phyloP scores from a whole-genome alignment of 2,329 filamentous ascomycete genomes.

The Verticillium klebahnii region DNA sequence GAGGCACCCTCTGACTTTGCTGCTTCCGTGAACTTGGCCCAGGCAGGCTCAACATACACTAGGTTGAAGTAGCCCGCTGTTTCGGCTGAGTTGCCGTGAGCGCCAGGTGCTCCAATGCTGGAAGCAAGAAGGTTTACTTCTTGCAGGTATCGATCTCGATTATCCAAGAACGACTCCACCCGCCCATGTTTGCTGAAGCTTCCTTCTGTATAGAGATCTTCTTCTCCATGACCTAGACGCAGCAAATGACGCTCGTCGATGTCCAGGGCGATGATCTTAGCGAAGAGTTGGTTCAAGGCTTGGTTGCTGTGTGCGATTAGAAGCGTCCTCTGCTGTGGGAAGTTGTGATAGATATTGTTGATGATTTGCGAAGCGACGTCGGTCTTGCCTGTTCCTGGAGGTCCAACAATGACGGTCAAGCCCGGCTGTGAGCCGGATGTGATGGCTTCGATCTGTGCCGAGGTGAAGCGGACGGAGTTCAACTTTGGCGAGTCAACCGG shows the following conservation, averaged over 20 bases:
- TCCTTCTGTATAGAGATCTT: constrained; percentile 79
- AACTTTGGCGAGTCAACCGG: constrained; percentile 75
- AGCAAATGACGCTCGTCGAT: constrained; percentile 94
- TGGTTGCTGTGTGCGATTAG: constrained; percentile 97
- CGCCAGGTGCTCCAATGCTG: constrained; percentile 81
- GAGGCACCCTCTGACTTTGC: constrained; percentile 52
- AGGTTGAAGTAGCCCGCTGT: constrained; percentile 95
- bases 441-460: constrained; percentile 87
- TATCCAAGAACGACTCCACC: constrained; percentile 92
- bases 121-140: constrained; percentile 84
- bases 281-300: constrained; percentile 93
- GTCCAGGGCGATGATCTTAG: constrained; percentile 93
- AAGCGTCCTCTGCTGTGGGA: constrained; percentile 84
- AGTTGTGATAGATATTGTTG: constrained; percentile 98
- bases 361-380: constrained; percentile 98
- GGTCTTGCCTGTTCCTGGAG: constrained; percentile 97
- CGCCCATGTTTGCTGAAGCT: constrained; percentile 93
- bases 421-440: constrained; percentile 92
- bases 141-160: constrained; percentile 69
- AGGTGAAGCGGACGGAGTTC: constrained; percentile 84
- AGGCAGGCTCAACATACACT: constrained; percentile 84
- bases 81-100: constrained; percentile 94
- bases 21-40: constrained; percentile 68
- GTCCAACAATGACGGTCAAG: constrained; percentile 88
- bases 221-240: constrained; percentile 89